Evolutionary conservation across 805 yeast species (phyloP).

Genomic region (Cyberlindnera lachancei): DNA sequence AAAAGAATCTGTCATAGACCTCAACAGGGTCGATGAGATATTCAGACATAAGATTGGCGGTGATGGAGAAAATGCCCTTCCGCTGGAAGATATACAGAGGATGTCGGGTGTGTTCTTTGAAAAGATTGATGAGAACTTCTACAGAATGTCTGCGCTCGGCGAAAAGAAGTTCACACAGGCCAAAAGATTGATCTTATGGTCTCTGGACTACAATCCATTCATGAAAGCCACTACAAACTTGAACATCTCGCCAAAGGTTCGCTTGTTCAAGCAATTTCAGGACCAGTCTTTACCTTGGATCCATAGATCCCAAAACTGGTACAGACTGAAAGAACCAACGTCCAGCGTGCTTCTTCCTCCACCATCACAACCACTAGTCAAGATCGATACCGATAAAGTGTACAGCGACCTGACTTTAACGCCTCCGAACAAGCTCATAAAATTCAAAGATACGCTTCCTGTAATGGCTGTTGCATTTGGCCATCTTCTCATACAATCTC

Average conservation of each 20-base stretch:
- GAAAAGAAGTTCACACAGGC: slow-evolving; percentile 14
- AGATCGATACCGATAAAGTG: slow-evolving; percentile 7
- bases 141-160: slow-evolving; percentile 16
- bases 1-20: slow-evolving; percentile 10
- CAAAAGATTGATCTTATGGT: slow-evolving; percentile 20
- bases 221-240: slow-evolving; percentile 8
- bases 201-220: slow-evolving; percentile 20
- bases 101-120: slow-evolving; percentile 19
- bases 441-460: slow-evolving; percentile 4
- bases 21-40: slow-evolving; percentile 8
- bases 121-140: slow-evolving; percentile 3
- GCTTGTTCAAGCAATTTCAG: slow-evolving; percentile 7
- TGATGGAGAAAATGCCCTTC: slow-evolving; percentile 8
- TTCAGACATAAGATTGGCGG: slow-evolving; percentile 3
- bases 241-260: slow-evolving; percentile 4
- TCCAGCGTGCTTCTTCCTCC: too few relatives aligned
- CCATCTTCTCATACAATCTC: slow-evolving; percentile 5
- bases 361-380: slow-evolving; percentile 1
- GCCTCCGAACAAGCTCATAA: neutral
- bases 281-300: slow-evolving; percentile 21
- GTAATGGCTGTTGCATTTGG: slow-evolving; percentile 21
- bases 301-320: slow-evolving; percentile 16
- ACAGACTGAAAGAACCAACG: slow-evolving; percentile 17
- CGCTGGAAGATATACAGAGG: slow-evolving; percentile 19
- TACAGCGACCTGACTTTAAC: slow-evolving; percentile 8